A percentile compares a stretch with the other conserved stretches of the same genome.
These are phyloP conservation scores for Calonectria fujianensis DNA, from an alignment of 2,329 filamentous ascomycete genomes.

Conservation along the genomic window DNA sequence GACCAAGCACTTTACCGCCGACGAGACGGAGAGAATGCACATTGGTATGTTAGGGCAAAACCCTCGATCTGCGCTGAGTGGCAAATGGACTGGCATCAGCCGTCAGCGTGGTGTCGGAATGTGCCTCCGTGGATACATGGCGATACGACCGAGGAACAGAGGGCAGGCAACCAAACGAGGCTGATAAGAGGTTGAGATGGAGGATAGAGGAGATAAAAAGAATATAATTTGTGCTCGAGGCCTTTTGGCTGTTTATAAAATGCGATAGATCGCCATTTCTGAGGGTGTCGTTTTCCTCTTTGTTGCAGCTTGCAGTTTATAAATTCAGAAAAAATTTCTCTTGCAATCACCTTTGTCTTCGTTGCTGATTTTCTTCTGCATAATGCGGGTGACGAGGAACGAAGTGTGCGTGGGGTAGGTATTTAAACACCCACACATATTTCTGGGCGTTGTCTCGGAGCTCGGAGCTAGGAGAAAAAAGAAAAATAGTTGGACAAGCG, in stretches of 20 bases:
- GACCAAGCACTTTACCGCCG: background rate
- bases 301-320: background rate
- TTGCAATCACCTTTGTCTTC: background rate
- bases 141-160: background rate
- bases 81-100: too few species aligned
- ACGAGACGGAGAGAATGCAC: background rate
- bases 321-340: background rate
- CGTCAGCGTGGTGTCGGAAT: background rate
- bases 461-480: too few species aligned
- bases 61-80: background rate
- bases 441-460: too few species aligned
- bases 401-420: too few species aligned
- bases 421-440: too few species aligned
- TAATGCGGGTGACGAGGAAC: background rate
- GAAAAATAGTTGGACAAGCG: too few species aligned
- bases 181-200: too few species aligned
- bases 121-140: background rate
- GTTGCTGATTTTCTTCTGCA: background rate
- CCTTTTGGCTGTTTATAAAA: background rate
- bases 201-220: background rate
- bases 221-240: fast-evolving
- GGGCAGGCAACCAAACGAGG: background rate
- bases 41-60: background rate
- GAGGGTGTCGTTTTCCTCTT: background rate
- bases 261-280: background rate